Percentiles rank a stretch among this genome's conserved stretches.
Conservation (phyloP, 208 protist species). For the Leishmania mexicana region DNA sequence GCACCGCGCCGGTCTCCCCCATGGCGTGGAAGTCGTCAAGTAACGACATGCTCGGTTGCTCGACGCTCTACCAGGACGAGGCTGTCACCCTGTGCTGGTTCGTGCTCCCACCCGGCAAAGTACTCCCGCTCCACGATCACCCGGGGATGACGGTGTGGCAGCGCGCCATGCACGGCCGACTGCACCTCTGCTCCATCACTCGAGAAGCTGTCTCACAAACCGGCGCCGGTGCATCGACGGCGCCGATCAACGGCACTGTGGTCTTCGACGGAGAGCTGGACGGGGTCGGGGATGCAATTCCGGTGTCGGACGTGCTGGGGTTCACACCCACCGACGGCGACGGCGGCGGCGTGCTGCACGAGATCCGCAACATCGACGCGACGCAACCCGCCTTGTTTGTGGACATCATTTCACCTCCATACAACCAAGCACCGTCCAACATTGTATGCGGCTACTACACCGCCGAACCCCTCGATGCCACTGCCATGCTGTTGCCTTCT, state of each 20-base stretch:
- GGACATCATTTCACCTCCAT: constrained; percentile 76
- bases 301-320: constrained; percentile 4
- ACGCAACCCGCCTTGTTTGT: constrained; percentile 59
- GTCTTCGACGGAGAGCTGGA: constrained; percentile 24
- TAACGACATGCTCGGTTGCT: constrained; percentile 46
- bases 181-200: constrained; percentile 57
- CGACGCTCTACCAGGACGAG: constrained; percentile 59
- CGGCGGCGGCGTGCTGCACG: constrained; percentile 61
- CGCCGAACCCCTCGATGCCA: constrained; percentile 10
- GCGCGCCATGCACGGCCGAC: constrained; percentile 56
- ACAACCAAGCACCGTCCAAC: constrained; percentile 44
- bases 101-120: constrained; percentile 54
- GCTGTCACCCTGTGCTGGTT: constrained; percentile 72
- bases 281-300: constrained; percentile 8
- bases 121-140: constrained; percentile 77
- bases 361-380: constrained; percentile 56
- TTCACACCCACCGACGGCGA: constrained; percentile 1
- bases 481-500: neutral
- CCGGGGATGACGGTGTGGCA: constrained; percentile 74
- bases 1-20: constrained; percentile 7
- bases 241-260: constrained; percentile 10
- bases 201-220: neutral
- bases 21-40: constrained; percentile 31
- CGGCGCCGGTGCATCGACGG: neutral
- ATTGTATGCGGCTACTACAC: constrained; percentile 66